Conservation (phyloP, 441 rosid genomes). For the Isatis lusitanica region DNA sequence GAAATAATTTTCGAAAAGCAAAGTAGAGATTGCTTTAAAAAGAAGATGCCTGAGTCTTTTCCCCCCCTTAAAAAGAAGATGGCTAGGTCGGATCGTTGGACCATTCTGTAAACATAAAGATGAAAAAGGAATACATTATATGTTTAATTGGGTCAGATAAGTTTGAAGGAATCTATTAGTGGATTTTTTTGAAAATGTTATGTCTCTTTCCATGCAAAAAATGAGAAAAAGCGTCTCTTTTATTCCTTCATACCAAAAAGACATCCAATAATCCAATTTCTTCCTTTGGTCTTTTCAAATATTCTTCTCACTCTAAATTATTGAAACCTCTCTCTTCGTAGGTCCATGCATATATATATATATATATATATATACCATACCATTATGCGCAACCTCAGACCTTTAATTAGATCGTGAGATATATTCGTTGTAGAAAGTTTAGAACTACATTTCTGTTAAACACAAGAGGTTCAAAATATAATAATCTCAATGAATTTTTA, state of each 20-base stretch:
- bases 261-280: constrained; percentile 29
- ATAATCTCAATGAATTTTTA: neutral
- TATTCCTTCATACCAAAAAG: constrained; percentile 33
- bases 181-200: constrained; percentile 20
- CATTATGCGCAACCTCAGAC: neutral
- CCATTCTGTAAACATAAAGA: constrained; percentile 18
- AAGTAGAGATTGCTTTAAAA: neutral
- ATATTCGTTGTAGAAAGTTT: neutral
- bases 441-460: neutral
- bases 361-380: neutral
- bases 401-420: neutral
- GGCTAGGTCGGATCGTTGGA: constrained; percentile 17
- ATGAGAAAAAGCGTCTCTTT: constrained; percentile 19
- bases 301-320: constrained; percentile 27
- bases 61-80: neutral
- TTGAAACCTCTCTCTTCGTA: constrained; percentile 13
- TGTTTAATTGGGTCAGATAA: constrained; percentile 25
- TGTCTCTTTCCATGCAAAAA: constrained; percentile 38
- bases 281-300: constrained; percentile 36
- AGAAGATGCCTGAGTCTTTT: neutral
- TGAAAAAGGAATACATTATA: constrained; percentile 5
- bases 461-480: neutral
- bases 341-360: constrained; percentile 11
- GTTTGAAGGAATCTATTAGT: constrained; percentile 26
- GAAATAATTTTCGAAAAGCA: neutral